Evolutionary conservation across 169 alveolate species (phyloP).

Genomic region (Eimeria praecox): DNA sequence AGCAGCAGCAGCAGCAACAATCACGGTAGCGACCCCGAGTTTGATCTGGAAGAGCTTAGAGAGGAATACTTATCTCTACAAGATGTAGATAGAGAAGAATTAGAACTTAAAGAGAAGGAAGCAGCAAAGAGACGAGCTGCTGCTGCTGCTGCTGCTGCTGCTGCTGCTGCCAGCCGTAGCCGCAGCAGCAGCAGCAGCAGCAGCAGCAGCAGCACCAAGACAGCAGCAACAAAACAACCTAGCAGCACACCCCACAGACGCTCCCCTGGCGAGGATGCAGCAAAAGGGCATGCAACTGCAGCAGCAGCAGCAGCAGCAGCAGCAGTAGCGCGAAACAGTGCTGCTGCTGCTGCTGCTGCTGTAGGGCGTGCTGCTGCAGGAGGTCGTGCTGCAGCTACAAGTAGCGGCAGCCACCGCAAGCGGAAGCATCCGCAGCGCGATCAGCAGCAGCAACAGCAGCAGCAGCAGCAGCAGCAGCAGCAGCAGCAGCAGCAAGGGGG

Average conservation of each 20-base stretch:
- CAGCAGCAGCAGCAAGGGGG: background rate
- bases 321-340: background rate
- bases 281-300: background rate
- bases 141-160: background rate
- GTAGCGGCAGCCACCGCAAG: background rate
- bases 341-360: conserved; percentile 14
- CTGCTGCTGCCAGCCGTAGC: background rate
- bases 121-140: conserved; percentile 12
- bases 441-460: conserved; percentile 39
- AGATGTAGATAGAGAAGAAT: conserved; percentile 3
- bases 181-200: background rate
- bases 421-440: background rate
- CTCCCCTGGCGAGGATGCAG: conserved; percentile 3
- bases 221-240: background rate
- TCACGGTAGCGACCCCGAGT: background rate
- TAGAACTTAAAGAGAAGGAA: background rate
- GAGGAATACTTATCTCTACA: background rate
- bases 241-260: background rate
- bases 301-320: conserved; percentile 19
- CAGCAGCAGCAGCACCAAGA: background rate
- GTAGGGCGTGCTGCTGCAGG: background rate
- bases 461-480: background rate
- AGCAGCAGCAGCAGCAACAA: conserved; percentile 38
- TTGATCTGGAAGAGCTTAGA: background rate
- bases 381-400: background rate